Conservation (phyloP, 192 early-diverging fungal genomes). For the Linnemannia exigua region DNA sequence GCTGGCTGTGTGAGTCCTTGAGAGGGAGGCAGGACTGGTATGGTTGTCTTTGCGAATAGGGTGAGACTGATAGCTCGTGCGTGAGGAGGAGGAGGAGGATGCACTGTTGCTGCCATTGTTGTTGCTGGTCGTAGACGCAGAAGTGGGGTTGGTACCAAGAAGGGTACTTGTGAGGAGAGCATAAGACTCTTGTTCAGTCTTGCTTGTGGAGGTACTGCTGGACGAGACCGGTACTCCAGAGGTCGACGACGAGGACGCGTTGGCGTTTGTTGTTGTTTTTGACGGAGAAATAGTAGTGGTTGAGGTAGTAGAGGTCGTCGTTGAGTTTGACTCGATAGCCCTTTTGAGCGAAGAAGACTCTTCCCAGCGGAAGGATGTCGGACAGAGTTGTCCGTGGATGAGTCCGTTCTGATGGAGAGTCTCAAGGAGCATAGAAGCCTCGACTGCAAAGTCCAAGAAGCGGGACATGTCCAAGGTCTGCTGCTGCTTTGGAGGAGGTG, state of each 20-base stretch:
- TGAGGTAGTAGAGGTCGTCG: neutral
- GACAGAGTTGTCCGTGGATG: slow-evolving; percentile 46
- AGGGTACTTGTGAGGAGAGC: neutral
- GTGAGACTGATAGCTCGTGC: slow-evolving; percentile 18
- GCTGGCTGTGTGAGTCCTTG: slow-evolving; percentile 6
- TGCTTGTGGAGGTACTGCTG: neutral
- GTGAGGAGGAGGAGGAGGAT: neutral
- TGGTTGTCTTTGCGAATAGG: slow-evolving; percentile 43
- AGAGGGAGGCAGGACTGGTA: slow-evolving; percentile 28
- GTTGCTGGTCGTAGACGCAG: neutral
- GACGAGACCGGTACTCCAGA: neutral
- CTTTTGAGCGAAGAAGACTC: slow-evolving; percentile 28
- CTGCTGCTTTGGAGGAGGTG: neutral
- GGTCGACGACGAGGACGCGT: neutral
- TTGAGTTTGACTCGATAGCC: neutral
- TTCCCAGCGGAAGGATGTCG: slow-evolving; percentile 47
- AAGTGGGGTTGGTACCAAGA: neutral
- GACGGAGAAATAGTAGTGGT: neutral
- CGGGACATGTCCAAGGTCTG: slow-evolving; percentile 33
- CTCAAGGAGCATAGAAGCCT: slow-evolving; percentile 40
- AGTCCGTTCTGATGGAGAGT: slow-evolving; percentile 42
- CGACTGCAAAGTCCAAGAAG: slow-evolving; percentile 45
- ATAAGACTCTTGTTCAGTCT: neutral
- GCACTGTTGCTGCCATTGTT: neutral
- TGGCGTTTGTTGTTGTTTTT: neutral